phyloP scores from a whole-genome alignment of 139 green algal species.

The Closterium sp. region DNA sequence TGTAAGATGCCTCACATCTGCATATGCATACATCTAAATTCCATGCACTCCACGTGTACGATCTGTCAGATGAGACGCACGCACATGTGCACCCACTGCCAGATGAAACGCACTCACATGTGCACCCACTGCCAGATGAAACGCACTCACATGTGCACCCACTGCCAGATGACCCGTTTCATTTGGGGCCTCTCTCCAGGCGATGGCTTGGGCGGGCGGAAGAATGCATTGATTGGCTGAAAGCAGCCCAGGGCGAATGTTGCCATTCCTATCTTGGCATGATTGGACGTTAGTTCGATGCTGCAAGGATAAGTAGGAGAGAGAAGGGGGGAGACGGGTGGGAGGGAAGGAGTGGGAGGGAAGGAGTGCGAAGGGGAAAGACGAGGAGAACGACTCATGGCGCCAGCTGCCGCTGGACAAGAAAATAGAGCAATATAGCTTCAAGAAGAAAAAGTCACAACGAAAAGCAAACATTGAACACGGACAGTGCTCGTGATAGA shows the following conservation, averaged over 20 bases:
- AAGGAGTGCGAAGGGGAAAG: not conserved
- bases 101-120: not conserved
- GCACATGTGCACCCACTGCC: not conserved
- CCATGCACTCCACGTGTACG: too few relatives aligned
- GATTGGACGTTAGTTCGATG: slow-evolving; percentile 35
- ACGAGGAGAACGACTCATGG: not conserved
- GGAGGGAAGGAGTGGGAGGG: not conserved
- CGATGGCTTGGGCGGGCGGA: slow-evolving; percentile 26
- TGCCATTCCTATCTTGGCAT: slow-evolving; percentile 36
- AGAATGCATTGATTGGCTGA: slow-evolving; percentile 43
- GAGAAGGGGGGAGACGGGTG: not conserved
- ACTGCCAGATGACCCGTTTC: slow-evolving; percentile 34
- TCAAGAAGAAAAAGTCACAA: too few relatives aligned
- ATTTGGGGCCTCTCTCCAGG: not conserved
- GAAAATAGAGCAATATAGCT: too few relatives aligned
- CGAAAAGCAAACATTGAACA: too few relatives aligned
- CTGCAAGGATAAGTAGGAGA: not conserved
- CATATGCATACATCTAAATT: not conserved
- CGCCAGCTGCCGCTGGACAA: too few relatives aligned
- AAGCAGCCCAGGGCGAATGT: slow-evolving; percentile 1
- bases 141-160: slow-evolving; percentile 31
- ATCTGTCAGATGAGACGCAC: not conserved
- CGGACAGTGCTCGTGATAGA: too few relatives aligned
- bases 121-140: not conserved
- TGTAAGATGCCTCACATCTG: not conserved